Evolutionary conservation across 139 green algal genomes (phyloP).

Genomic region (Chlamydomonas sphaeroides): DNA sequence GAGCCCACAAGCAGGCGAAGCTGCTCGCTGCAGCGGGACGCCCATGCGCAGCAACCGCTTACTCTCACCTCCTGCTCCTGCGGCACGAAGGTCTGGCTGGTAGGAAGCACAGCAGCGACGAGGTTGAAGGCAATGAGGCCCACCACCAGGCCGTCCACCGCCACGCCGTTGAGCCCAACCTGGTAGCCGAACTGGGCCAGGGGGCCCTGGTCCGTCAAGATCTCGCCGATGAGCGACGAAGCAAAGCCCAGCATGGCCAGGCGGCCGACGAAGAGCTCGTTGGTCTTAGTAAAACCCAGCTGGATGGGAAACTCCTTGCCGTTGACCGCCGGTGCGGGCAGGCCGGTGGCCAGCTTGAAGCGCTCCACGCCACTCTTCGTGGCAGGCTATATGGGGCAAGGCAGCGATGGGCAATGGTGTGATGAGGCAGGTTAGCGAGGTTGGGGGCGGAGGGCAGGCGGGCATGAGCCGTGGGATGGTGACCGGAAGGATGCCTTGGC

Average conservation of each 20-base stretch:
- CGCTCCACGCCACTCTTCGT: neutral
- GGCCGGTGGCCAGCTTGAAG: slow-evolving; percentile 22
- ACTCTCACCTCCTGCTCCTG: slow-evolving; percentile 60
- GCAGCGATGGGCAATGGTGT: neutral
- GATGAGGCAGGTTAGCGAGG: too few relatives aligned
- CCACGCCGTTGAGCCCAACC: slow-evolving; percentile 58
- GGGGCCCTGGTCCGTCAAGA: slow-evolving; percentile 74
- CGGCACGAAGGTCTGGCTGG: slow-evolving; percentile 58
- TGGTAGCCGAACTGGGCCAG: slow-evolving; percentile 79
- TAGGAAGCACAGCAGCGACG: slow-evolving; percentile 64
- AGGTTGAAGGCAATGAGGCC: slow-evolving; percentile 76
- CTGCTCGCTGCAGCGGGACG: too few relatives aligned
- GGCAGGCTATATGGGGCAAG: neutral
- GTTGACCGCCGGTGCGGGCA: slow-evolving; percentile 6
- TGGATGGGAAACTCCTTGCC: slow-evolving; percentile 28
- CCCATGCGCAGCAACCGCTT: too few relatives aligned
- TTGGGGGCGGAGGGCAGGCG: too few relatives aligned
- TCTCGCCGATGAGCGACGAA: slow-evolving; percentile 63
- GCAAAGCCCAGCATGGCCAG: slow-evolving; percentile 84
- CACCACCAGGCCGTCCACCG: slow-evolving; percentile 70
- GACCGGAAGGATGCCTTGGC: too few relatives aligned
- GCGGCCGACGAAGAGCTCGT: slow-evolving; percentile 85
- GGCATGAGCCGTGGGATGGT: too few relatives aligned
- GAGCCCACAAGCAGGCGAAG: too few relatives aligned
- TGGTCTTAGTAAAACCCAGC: slow-evolving; percentile 56